Evolutionary conservation across 768 basidiomycete species (phyloP).

Genomic region (Filobasidium floriforme): DNA sequence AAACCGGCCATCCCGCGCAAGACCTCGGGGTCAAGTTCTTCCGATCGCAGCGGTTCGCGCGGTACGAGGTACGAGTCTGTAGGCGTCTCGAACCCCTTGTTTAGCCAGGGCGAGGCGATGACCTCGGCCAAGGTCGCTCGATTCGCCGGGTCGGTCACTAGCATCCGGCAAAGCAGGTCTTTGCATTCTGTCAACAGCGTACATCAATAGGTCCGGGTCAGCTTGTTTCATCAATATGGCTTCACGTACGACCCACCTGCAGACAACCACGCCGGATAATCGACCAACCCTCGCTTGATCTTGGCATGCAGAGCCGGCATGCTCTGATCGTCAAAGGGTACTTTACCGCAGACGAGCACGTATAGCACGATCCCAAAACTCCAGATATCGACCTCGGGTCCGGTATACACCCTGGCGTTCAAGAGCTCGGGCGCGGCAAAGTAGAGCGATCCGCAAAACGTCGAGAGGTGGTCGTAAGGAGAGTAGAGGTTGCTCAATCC

Average conservation of each 20-base stretch:
- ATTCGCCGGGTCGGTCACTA: conserved; percentile 81
- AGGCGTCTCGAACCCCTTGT: conserved; percentile 70
- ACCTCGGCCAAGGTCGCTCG: conserved; percentile 81
- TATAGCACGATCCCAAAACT: conserved; percentile 97
- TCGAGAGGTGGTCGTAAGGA: conserved; percentile 70
- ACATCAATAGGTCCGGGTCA: not conserved
- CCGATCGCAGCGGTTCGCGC: conserved; percentile 77
- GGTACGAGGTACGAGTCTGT: conserved; percentile 78
- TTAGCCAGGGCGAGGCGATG: conserved; percentile 84
- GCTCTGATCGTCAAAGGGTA: conserved; percentile 97
- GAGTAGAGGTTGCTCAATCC: conserved; percentile 93
- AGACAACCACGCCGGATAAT: conserved; percentile 95
- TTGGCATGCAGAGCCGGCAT: conserved; percentile 99
- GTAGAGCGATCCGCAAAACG: conserved; percentile 95
- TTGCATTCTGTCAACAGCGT: conserved; percentile 67
- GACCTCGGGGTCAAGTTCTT: conserved; percentile 80
- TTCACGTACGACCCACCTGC: conserved; percentile 56
- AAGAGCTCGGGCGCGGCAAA: conserved; percentile 97
- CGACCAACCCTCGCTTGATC: conserved; percentile 93
- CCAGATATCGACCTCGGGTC: conserved; percentile 98
- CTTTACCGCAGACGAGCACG: conserved; percentile 95
- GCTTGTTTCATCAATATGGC: not conserved
- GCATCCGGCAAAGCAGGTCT: conserved; percentile 83
- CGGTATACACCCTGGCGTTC: conserved; percentile 92
- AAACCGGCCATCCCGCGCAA: conserved; percentile 90